Base-by-base conservation (phyloP, 208 protist genomes). In the Wallacemonas sp. region DNA sequence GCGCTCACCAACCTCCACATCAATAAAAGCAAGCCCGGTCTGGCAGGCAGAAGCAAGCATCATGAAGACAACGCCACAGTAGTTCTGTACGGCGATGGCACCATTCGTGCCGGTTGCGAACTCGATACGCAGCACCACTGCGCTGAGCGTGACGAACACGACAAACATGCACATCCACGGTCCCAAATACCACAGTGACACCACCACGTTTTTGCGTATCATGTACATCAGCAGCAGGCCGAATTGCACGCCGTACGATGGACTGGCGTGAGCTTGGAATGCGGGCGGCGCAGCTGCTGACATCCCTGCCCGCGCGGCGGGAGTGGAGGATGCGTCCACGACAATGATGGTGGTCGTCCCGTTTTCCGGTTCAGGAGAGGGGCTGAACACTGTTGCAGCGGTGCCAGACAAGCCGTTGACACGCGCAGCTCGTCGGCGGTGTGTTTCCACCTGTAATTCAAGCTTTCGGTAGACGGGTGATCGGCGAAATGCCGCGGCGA, bases 1-100 rank as follows among this genome's bases (percentile, higher is more conserved):
- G 39, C 68, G 75, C 52, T 87, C 71, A n/a, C 63, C 38, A 19
- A 83, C 62, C 62, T 83, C 81, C 29, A 68, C 58, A 32, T 81
- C 77, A 39, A 87, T 46, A 34, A 83, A 72, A 17, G 81, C 62
- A 42, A 71, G 63, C 54, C 77, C 83, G 10, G 75, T 64, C 36
- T 83, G 81, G 39, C 83, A 58, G 13, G 81, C 68, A 42, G 66
- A 83, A 17, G 73, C 78, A 13, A 87, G 60, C 17, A 87, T 55
- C 36, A 81, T 64, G 63, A 87, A 87, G 46, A 87, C 29, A n/a
- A 81, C 42, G 1, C 77, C 81, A 38, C 67, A 65, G n/a, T 66
- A 63, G 70, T 83, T 87, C n/a, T 87, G 77, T 59, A 87, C 29
- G 5, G 22, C 27, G 27, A 64, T 34, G 1, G 21, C 24, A 17